Evolutionary conservation across 306 rosid species (phyloP).

Genomic region (Cucurbita argyrosperma): DNA sequence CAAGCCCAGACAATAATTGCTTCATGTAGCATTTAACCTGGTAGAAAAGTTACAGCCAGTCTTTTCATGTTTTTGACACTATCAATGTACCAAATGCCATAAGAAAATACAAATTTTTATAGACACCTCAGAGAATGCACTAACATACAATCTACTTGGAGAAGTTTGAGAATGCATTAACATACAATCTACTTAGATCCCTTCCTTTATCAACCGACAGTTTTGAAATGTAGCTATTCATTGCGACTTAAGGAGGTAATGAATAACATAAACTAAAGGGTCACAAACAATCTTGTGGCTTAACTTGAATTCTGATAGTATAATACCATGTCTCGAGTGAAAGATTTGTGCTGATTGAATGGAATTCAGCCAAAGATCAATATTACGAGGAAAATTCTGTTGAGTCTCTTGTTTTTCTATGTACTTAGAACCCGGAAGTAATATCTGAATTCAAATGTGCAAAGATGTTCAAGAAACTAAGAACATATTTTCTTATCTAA

Average conservation of each 20-base stretch:
- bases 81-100: neutral
- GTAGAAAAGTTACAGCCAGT: conserved; percentile 9
- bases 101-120: neutral
- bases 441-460: neutral
- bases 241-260: too few species aligned
- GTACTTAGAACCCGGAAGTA: neutral
- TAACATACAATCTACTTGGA: neutral
- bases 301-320: neutral
- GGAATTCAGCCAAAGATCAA: neutral
- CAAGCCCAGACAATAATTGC: conserved; percentile 89
- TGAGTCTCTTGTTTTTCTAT: neutral
- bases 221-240: neutral
- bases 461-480: neutral
- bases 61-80: conserved; percentile 18
- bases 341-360: neutral
- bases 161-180: neutral
- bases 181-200: neutral
- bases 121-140: neutral
- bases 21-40: conserved; percentile 87
- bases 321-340: neutral
- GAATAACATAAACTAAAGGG: neutral
- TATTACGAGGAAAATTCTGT: neutral
- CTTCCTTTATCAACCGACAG: neutral
- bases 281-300: neutral
- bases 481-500: neutral